A percentile compares a stretch with the other conserved stretches of the same genome.
Evolutionary conservation across 139 green algal genomes (phyloP).

Genomic region (Chlamydomonas schloesseri): DNA sequence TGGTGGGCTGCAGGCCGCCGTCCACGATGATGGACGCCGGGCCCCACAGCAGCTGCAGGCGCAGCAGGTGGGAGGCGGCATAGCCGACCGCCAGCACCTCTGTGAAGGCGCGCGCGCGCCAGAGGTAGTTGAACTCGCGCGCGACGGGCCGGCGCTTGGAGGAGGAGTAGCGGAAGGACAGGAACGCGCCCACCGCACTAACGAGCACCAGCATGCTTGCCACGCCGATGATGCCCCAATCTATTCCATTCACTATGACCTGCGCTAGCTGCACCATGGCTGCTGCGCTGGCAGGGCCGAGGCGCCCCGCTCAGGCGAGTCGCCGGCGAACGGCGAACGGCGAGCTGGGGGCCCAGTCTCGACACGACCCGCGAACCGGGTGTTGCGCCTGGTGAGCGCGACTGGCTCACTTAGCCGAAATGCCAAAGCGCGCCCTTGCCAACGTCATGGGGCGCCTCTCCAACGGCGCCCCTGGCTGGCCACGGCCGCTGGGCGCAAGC

Average conservation of each 20-base stretch:
- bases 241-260: constrained; percentile 33
- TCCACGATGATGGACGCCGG: constrained; percentile 27
- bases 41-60: constrained; percentile 58
- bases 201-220: constrained; percentile 7
- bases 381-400: too few species aligned
- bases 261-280: constrained; percentile 19
- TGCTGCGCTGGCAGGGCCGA: too few species aligned
- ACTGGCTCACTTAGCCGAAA: too few species aligned
- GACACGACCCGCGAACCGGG: too few species aligned
- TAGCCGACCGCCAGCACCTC: constrained; percentile 19
- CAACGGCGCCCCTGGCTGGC: too few species aligned
- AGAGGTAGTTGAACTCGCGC: constrained; percentile 52
- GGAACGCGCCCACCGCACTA: constrained; percentile 2
- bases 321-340: too few species aligned
- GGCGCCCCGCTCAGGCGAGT: too few species aligned
- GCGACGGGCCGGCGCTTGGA: not conserved
- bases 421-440: too few species aligned
- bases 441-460: too few species aligned
- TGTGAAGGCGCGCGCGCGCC: constrained; percentile 38
- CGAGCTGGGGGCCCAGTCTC: too few species aligned
- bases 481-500: too few species aligned
- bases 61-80: constrained; percentile 39
- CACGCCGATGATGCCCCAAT: constrained; percentile 42
- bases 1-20: constrained; percentile 39
- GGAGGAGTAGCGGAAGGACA: constrained; percentile 30